Evolutionary conservation across 129 eudicot genomes (phyloP).

Genomic region (Ambrosia artemisiifolia): DNA sequence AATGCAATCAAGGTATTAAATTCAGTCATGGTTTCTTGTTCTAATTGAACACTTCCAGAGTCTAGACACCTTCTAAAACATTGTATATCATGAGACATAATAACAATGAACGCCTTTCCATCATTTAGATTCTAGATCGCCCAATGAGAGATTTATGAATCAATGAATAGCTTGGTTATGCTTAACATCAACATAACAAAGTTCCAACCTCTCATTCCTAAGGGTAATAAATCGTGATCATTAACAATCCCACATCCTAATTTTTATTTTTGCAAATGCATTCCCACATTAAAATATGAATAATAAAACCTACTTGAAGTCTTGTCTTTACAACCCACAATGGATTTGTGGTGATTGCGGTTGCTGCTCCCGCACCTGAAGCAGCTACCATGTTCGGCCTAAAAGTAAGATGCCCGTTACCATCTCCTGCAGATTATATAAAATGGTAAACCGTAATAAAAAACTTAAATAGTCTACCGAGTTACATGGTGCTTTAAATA

Average conservation of each 20-base stretch:
- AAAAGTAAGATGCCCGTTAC: slow-evolving; percentile 57
- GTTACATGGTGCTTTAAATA: not conserved
- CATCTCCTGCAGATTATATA: slow-evolving; percentile 43
- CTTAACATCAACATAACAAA: too few species aligned
- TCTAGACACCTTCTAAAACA: not conserved
- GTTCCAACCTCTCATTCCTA: slow-evolving; percentile 68
- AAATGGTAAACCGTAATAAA: not conserved
- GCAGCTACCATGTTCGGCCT: slow-evolving; percentile 95
- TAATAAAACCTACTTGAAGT: too few species aligned
- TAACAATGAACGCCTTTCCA: not conserved
- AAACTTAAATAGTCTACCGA: not conserved
- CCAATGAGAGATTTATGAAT: not conserved
- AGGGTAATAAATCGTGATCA: not conserved
- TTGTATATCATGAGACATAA: not conserved
- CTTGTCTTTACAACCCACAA: slow-evolving; percentile 98
- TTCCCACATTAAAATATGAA: too few species aligned
- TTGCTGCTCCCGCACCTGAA: slow-evolving; percentile 96
- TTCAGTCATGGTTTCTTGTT: too few species aligned
- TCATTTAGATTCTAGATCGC: not conserved
- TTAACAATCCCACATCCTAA: not conserved
- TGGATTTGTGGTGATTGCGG: slow-evolving; percentile 85
- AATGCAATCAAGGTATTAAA: slow-evolving; percentile 1
- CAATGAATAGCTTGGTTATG: too few species aligned
- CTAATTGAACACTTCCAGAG: not conserved
- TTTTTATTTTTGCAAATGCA: not conserved